Base-by-base conservation (phyloP, 305 asterid species). In the Coffea humblotiana region DNA sequence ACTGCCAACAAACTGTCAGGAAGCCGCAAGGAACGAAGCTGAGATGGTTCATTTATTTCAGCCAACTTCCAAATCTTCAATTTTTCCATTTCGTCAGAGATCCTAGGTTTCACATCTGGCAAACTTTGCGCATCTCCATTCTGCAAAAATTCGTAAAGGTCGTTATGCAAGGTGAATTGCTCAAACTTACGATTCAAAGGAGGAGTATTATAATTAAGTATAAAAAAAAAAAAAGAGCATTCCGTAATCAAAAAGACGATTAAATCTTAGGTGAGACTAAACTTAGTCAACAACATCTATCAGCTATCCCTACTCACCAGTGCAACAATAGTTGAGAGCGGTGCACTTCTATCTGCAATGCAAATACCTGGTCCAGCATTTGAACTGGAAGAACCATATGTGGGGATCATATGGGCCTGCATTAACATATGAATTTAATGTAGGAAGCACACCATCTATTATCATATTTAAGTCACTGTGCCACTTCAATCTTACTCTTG, bases 1-100 rank as follows among this genome's bases (percentile, higher is more conserved):
- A 83, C 89, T 45, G 91, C 47, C 80, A 84, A 78, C 71, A 86
- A 81, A 83, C 74, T 80, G 74, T 90, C 94, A 79, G 91, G 93
- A 79, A 90, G 91, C 85, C 83, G 85, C 86, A 86, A 80, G 61
- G 91, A 85, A 63, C 86, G 92, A 68, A 89, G 89, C 80, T 90
- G 91, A 76, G 89, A 86, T 77, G 88, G 83, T 83, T 90, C 94
- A 3, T 69, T 83, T 66, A 92, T 86, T 82, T 92, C 97, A 80
- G 89, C 74, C 78, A 82, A 84, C 90, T 85, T 89, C 93, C 90
- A 88, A 79, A 80, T 84, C 82, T 85, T 92, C 37, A 91, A 75
- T 78, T 84, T 89, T 66, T 86, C 92, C 88, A 79, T 65, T 84
- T 87, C 90, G 23, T 89, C 89, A 45, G 88, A 65, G 61, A 82